Evolutionary conservation across 2,329 filamentous ascomycete species (phyloP).

Genomic region (Coniella vitis): DNA sequence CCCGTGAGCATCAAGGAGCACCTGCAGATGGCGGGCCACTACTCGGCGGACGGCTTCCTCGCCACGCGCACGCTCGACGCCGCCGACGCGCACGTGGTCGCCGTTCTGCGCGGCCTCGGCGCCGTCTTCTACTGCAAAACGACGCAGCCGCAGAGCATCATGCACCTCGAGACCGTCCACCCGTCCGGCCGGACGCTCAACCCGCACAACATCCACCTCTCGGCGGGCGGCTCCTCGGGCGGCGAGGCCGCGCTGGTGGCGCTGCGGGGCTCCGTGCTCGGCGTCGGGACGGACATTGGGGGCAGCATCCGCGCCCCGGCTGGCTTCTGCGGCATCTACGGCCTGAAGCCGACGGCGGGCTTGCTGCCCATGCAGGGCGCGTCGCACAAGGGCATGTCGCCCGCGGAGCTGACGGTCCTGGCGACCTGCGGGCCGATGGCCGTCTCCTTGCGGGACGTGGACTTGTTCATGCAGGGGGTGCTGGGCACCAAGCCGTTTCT

Average conservation of each 20-base stretch:
- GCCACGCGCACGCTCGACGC: constrained; percentile 41
- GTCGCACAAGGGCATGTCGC: constrained; percentile 17
- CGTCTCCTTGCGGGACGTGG: constrained; percentile 26
- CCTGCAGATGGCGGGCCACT: constrained; percentile 46
- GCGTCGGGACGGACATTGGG: constrained; percentile 36
- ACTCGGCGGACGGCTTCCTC: constrained; percentile 45
- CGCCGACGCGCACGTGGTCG: constrained; percentile 49
- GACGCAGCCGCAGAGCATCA: constrained; percentile 55
- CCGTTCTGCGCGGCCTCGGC: constrained; percentile 49
- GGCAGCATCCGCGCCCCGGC: constrained; percentile 34
- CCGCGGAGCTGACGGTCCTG: constrained; percentile 29
- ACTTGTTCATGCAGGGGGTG: constrained; percentile 26
- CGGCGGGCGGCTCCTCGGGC: constrained; percentile 58
- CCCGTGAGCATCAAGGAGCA: constrained; percentile 50
- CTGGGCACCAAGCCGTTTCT: constrained; percentile 22
- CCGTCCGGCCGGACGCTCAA: constrained; percentile 57
- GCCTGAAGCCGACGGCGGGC: constrained; percentile 21
- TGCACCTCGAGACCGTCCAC: constrained; percentile 52
- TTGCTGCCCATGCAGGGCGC: constrained; percentile 23
- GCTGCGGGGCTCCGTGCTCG: constrained; percentile 33
- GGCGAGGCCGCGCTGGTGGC: constrained; percentile 41
- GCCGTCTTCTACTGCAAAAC: constrained; percentile 63
- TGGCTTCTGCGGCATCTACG: constrained; percentile 28
- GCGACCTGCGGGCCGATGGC: constrained; percentile 29
- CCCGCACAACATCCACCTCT: constrained; percentile 53